Conservation (phyloP, 2,329 filamentous ascomycete genomes). For the Pseudocercospora fuligena region DNA sequence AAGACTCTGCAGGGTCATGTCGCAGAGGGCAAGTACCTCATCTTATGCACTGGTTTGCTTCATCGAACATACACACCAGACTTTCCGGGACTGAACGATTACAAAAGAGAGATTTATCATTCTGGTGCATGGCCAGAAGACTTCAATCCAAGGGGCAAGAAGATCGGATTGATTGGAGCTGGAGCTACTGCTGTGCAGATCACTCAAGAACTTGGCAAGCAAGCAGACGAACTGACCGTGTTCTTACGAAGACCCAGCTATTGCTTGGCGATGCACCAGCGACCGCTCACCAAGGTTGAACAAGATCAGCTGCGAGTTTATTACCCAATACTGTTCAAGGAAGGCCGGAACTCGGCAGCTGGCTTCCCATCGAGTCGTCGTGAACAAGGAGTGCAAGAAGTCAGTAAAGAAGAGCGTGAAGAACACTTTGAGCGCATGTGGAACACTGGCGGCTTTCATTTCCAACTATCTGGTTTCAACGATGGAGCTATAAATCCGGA, state of each 20-base stretch:
- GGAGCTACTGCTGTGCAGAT: constrained; percentile 51
- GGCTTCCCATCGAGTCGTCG: constrained; percentile 58
- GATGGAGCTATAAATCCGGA: constrained; percentile 54
- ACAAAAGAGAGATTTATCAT: constrained; percentile 48
- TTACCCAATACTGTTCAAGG: constrained; percentile 55
- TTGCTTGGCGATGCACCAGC: constrained; percentile 64
- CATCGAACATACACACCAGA: constrained; percentile 46
- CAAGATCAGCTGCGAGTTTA: constrained; percentile 53
- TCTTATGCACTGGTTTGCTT: constrained; percentile 46
- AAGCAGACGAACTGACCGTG: constrained; percentile 54
- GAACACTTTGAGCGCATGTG: constrained; percentile 50
- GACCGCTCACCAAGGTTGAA: constrained; percentile 51
- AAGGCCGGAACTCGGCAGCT: constrained; percentile 47
- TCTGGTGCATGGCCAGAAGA: constrained; percentile 47
- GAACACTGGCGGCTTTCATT: constrained; percentile 58
- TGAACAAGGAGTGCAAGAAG: constrained; percentile 57
- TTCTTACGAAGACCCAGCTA: constrained; percentile 72
- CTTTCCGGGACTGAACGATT: constrained; percentile 44
- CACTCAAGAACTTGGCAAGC: constrained; percentile 40
- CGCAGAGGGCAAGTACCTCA: constrained; percentile 41
- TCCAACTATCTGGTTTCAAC: constrained; percentile 59
- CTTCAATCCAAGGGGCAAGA: constrained; percentile 42
- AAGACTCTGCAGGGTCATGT: constrained; percentile 54
- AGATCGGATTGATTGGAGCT: constrained; percentile 49
- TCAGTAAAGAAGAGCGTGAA: constrained; percentile 47